Conservation (phyloP, 1,139 yeast genomes). For the Magnusiomyces sp. region DNA sequence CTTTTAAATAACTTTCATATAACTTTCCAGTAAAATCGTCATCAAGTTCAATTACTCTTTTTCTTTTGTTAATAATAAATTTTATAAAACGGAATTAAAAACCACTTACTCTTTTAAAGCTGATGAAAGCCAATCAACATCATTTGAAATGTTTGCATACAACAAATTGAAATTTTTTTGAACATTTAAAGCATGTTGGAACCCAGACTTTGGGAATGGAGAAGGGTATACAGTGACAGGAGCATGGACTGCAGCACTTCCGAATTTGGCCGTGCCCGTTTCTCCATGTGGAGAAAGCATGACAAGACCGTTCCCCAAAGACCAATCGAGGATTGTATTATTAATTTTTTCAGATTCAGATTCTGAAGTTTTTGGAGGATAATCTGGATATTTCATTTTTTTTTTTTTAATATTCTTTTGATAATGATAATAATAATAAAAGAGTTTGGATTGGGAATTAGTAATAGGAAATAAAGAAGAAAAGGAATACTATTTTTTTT, state of each 20-base stretch:
- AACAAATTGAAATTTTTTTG: slow-evolving; percentile 64
- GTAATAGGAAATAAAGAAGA: too few relatives aligned
- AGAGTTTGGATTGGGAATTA: too few relatives aligned
- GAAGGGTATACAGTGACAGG: slow-evolving; percentile 90
- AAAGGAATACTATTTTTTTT: too few relatives aligned
- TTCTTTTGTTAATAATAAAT: too few relatives aligned
- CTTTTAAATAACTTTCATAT: slow-evolving; percentile 35
- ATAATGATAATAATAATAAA: too few relatives aligned
- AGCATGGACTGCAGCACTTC: slow-evolving; percentile 50
- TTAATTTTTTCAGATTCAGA: slow-evolving; percentile 11
- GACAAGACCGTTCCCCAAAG: slow-evolving; percentile 65
- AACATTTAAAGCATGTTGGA: slow-evolving; percentile 57
- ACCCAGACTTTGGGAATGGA: slow-evolving; percentile 65
- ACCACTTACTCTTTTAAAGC: slow-evolving; percentile 41
- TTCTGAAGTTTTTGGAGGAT: slow-evolving; percentile 11
- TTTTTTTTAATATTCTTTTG: too few relatives aligned
- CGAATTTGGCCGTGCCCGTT: too few relatives aligned
- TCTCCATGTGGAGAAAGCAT: slow-evolving; percentile 54
- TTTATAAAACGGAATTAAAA: too few relatives aligned
- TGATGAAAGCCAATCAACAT: slow-evolving; percentile 52
- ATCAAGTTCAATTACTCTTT: slow-evolving; percentile 40
- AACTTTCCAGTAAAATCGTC: slow-evolving; percentile 73
- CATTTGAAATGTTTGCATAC: slow-evolving; percentile 53
- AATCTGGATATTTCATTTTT: slow-evolving; percentile 12
- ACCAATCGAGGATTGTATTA: slow-evolving; percentile 55